Conservation (phyloP, 345 rosid species). For the Mercurialis annua region DNA sequence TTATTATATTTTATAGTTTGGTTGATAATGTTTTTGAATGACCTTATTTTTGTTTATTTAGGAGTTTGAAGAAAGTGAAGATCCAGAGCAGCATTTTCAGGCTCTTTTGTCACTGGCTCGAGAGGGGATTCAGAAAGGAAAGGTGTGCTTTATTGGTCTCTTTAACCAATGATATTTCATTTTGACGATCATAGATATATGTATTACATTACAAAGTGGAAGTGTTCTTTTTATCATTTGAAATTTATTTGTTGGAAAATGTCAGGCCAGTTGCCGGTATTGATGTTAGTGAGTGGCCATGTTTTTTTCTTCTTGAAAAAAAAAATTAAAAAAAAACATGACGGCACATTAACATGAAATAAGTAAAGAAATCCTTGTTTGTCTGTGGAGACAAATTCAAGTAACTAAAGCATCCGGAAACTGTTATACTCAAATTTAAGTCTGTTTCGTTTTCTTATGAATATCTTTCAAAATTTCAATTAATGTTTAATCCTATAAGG, state of each 20-base stretch:
- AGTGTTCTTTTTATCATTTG: neutral
- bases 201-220: neutral
- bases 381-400: neutral
- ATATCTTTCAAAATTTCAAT: constrained; percentile 4
- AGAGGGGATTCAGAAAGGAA: constrained; percentile 88
- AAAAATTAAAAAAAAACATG: neutral
- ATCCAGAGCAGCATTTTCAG: constrained; percentile 82
- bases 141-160: constrained; percentile 38
- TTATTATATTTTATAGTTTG: neutral
- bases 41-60: constrained; percentile 24
- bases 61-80: constrained; percentile 92
- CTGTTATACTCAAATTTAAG: constrained; percentile 6
- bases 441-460: neutral
- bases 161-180: neutral
- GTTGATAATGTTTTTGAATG: constrained; percentile 17
- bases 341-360: neutral
- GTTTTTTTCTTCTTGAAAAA: neutral
- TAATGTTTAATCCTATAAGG: neutral
- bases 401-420: neutral
- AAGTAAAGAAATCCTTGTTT: neutral
- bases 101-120: constrained; percentile 69
- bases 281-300: neutral
- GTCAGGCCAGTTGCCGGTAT: neutral
- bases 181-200: neutral
- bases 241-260: constrained; percentile 7